phyloP scores from a whole-genome alignment of 2,329 filamentous ascomycete genomes.

The Cyclaneusma minus region DNA sequence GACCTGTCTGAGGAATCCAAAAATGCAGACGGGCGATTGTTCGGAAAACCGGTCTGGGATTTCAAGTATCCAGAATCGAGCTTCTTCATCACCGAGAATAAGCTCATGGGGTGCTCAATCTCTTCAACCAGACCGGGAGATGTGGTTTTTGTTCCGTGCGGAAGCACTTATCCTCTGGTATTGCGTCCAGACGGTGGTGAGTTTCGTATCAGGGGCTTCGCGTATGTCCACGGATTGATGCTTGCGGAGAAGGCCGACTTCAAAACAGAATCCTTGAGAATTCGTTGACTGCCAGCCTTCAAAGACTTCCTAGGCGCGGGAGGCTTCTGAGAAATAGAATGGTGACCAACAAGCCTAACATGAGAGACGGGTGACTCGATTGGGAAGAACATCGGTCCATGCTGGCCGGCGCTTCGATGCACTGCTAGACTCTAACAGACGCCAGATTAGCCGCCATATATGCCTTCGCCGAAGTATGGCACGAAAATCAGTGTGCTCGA shows the following conservation, averaged over 20 bases:
- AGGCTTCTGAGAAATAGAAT: too few species aligned
- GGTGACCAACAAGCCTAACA: too few species aligned
- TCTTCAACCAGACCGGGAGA: slow-evolving; percentile 7
- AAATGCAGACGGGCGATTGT: slow-evolving; percentile 9
- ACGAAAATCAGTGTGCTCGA: too few species aligned
- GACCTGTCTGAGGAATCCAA: slow-evolving; percentile 10
- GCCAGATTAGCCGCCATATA: too few species aligned
- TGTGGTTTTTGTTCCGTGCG: slow-evolving; percentile 7
- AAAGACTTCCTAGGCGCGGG: too few species aligned
- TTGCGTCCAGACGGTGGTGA: slow-evolving; percentile 7
- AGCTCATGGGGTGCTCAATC: slow-evolving; percentile 10
- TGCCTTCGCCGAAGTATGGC: too few species aligned
- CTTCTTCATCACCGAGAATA: slow-evolving; percentile 11
- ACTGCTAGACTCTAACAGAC: too few species aligned
- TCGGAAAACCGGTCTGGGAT: slow-evolving; percentile 13
- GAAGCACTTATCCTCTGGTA: slow-evolving; percentile 10
- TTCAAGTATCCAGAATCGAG: slow-evolving; percentile 13
- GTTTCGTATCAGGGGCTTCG: slow-evolving; percentile 8
- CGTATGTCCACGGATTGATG: slow-evolving; percentile 11
- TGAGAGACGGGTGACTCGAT: too few species aligned
- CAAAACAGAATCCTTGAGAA: too few species aligned
- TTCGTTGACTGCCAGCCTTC: too few species aligned
- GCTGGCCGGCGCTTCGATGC: too few species aligned
- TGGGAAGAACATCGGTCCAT: too few species aligned
- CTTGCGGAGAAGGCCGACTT: slow-evolving; percentile 8